Evolutionary conservation across 768 basidiomycete genomes (phyloP), one percentile per base, ranked within the genome.

Genomic region (Leccinellum luteum): DNA sequence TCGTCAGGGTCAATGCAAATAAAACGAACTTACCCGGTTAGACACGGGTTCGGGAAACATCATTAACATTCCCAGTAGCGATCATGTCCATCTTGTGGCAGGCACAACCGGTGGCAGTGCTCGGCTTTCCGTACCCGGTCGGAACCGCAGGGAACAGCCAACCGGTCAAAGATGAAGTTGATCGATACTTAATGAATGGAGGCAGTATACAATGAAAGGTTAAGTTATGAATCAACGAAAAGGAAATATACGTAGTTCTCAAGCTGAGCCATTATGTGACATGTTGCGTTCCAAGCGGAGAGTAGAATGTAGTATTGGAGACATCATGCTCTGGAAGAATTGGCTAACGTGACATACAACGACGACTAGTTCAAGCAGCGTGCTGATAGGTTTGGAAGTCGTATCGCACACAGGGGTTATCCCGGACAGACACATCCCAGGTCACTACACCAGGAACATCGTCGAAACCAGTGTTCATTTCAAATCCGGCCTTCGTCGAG

Each of bases 401-500:
- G n/a, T 27, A 10, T 27, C 6, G 2, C 25, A 5, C 25, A 4
- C 6, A 52, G 17, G 25, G 3, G 13, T 19, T 0, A 5, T 51
- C 23, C 51, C 51, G 21, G 32, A 6, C 10, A 25, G 23, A n/a
- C 1, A 7, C 17, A 13, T n/a, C 21, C 51, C 23, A 23, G 8
- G 6, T 15, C 12, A 1, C 32, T 4, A 44, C 5, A 15, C 3
- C 10, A 3, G 31, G 21, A 14, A n/a, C 12, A 6, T 19, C 9
- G 8, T 23, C 23, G 1, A 17, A 12, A 35, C 15, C 5, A 3
- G 8, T 17, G 9, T 6, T 28, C 27, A 14, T 64, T 59, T 2
- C 55, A 48, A 53, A 68, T 65, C 25, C 21, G 66, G 1, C 52
- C 58, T 12, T 34, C 2, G 25, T 2, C 9, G 14, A 53, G n/a